Evolutionary conservation across 805 yeast species (phyloP).

Genomic region (Kuraishia capsulata): DNA sequence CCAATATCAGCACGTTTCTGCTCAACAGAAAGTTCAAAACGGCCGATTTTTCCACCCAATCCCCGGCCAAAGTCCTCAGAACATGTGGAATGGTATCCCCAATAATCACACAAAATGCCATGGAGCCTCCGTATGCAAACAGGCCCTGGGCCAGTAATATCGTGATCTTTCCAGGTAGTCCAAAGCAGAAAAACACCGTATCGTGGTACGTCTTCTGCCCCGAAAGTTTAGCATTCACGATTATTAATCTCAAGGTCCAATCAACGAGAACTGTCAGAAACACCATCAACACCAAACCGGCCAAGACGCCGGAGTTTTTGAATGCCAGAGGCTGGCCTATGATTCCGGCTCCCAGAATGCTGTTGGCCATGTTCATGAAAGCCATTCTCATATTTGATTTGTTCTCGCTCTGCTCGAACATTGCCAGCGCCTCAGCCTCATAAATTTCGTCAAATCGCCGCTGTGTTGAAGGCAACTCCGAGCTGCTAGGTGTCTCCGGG

Average conservation of each 20-base stretch:
- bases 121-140: slow-evolving; percentile 90
- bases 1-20: slow-evolving; percentile 60
- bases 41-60: slow-evolving; percentile 21
- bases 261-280: slow-evolving; percentile 66
- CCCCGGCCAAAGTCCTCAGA: slow-evolving; percentile 53
- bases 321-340: slow-evolving; percentile 92
- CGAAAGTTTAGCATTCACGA: slow-evolving; percentile 70
- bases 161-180: slow-evolving; percentile 55
- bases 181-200: slow-evolving; percentile 74
- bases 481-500: background rate
- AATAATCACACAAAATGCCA: slow-evolving; percentile 89
- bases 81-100: slow-evolving; percentile 96
- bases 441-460: background rate
- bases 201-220: slow-evolving; percentile 78
- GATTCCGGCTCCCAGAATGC: slow-evolving; percentile 92
- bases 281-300: slow-evolving; percentile 57
- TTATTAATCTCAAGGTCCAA: slow-evolving; percentile 78
- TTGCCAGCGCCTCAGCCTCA: slow-evolving; percentile 1
- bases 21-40: slow-evolving; percentile 47
- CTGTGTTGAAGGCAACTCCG: background rate
- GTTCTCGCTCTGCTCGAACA: slow-evolving; percentile 13
- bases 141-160: slow-evolving; percentile 72
- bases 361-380: slow-evolving; percentile 94
- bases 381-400: slow-evolving; percentile 73
- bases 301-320: slow-evolving; percentile 66